Percentiles rank a stretch among this genome's conserved stretches.
phyloP scores from a whole-genome alignment of 2,329 filamentous ascomycete genomes.

The Tolypocladium tropicale region DNA sequence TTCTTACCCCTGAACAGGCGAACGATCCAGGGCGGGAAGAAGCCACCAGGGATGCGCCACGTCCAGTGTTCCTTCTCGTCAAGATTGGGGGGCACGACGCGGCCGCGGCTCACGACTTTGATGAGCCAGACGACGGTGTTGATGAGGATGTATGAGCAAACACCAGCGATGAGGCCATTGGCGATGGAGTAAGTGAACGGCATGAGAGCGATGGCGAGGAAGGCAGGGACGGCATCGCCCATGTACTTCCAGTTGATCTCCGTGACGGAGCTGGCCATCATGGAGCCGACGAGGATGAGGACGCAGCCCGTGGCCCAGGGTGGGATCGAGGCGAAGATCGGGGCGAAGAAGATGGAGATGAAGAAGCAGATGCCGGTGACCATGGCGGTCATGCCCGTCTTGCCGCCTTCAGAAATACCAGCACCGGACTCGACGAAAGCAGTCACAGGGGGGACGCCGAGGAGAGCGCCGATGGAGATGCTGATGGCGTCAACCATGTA shows the following conservation, averaged over 20 bases:
- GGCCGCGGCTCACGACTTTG: constrained; percentile 54
- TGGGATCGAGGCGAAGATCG: constrained; percentile 82
- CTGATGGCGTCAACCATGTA: constrained; percentile 73
- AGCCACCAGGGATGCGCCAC: constrained; percentile 62
- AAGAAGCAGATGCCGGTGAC: constrained; percentile 75
- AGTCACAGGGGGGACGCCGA: constrained; percentile 73
- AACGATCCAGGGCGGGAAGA: constrained; percentile 64
- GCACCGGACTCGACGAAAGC: constrained; percentile 86
- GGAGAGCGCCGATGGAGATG: constrained; percentile 69
- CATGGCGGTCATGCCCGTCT: constrained; percentile 76
- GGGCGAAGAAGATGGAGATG: constrained; percentile 79
- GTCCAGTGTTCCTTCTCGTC: constrained; percentile 72
- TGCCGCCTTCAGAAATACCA: constrained; percentile 78
- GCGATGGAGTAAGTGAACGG: constrained; percentile 86
- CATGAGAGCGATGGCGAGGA: constrained; percentile 77
- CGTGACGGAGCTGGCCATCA: constrained; percentile 70
- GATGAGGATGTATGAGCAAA: constrained; percentile 65
- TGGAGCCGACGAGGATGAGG: constrained; percentile 76
- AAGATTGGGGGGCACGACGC: constrained; percentile 65
- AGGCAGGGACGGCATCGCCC: constrained; percentile 75
- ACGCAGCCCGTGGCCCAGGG: constrained; percentile 85
- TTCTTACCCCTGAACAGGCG: constrained; percentile 56
- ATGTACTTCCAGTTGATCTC: constrained; percentile 87
- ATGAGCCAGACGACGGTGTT: constrained; percentile 63
- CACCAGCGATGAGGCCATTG: constrained; percentile 73